Conservation (phyloP, 2,329 filamentous ascomycete species). For the Orbilia javanica region DNA sequence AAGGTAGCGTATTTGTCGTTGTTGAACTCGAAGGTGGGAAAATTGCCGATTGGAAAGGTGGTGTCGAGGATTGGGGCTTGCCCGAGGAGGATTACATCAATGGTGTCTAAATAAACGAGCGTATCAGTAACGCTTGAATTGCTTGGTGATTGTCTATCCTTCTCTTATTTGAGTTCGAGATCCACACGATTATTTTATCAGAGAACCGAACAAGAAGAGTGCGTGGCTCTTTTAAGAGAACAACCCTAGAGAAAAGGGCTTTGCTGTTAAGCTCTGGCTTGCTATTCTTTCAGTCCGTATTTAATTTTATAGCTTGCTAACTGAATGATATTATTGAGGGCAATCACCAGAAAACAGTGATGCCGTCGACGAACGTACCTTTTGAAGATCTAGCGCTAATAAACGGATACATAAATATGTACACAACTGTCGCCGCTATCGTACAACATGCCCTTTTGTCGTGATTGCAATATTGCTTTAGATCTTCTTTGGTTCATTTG, state of each 20-base stretch:
- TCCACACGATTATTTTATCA: no score
- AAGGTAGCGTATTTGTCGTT: constrained; percentile 89
- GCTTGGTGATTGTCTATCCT: no score
- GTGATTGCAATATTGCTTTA: no score
- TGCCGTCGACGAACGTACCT: no score
- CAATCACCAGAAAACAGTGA: no score
- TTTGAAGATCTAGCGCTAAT: not conserved
- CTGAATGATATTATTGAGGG: no score
- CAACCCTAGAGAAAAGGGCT: not conserved
- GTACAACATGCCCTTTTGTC: no score
- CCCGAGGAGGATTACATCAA: constrained; percentile 34
- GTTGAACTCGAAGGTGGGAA: constrained; percentile 66
- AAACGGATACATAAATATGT: not conserved
- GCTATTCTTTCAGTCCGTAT: not conserved
- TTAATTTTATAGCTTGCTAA: no score
- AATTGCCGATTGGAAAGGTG: constrained; percentile 55
- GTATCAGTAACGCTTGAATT: no score
- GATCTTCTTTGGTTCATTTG: not conserved
- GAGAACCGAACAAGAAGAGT: no score
- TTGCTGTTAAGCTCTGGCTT: not conserved
- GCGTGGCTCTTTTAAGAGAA: not conserved
- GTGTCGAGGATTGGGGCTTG: constrained; percentile 44
- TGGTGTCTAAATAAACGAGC: not conserved
- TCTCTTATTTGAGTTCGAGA: no score
- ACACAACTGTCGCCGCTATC: not conserved